phyloP scores from a whole-genome alignment of 2,329 filamentous ascomycete species.

The Amesomyces nigricolor region DNA sequence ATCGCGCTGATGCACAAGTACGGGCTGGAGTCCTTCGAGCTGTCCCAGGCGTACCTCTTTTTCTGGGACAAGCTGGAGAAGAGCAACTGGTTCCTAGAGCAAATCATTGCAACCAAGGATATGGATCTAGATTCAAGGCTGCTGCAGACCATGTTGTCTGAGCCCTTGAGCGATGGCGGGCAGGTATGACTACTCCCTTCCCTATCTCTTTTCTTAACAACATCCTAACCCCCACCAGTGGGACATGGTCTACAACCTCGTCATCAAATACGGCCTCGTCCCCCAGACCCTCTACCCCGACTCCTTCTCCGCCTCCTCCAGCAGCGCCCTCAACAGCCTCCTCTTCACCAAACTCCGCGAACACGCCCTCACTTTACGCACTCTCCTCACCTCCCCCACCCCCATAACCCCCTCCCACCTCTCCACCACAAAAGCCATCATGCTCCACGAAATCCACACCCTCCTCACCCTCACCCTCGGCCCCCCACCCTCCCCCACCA shows the following conservation, averaged over 20 bases:
- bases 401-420: constrained; percentile 28
- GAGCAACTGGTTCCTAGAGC: constrained; percentile 73
- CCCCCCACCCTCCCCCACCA: constrained; percentile 57
- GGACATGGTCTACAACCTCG: constrained; percentile 87
- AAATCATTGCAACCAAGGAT: constrained; percentile 66
- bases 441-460: constrained; percentile 71
- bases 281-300: constrained; percentile 79
- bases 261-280: constrained; percentile 82
- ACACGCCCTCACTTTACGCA: constrained; percentile 67
- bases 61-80: constrained; percentile 96
- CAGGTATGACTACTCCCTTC: not conserved
- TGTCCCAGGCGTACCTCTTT: constrained; percentile 84
- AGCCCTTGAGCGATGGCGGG: constrained; percentile 72
- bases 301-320: constrained; percentile 44
- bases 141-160: constrained; percentile 61
- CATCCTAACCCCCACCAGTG: constrained; percentile 44
- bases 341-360: constrained; percentile 85
- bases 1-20: constrained; percentile 60
- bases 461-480: constrained; percentile 80
- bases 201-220: no score
- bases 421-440: constrained; percentile 56
- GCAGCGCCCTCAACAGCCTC: constrained; percentile 37
- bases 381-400: constrained; percentile 40
- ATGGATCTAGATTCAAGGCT: constrained; percentile 68
- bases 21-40: constrained; percentile 69